phyloP scores from a whole-genome alignment of 768 basidiomycete genomes.

The Gymnopilus dilepis region DNA sequence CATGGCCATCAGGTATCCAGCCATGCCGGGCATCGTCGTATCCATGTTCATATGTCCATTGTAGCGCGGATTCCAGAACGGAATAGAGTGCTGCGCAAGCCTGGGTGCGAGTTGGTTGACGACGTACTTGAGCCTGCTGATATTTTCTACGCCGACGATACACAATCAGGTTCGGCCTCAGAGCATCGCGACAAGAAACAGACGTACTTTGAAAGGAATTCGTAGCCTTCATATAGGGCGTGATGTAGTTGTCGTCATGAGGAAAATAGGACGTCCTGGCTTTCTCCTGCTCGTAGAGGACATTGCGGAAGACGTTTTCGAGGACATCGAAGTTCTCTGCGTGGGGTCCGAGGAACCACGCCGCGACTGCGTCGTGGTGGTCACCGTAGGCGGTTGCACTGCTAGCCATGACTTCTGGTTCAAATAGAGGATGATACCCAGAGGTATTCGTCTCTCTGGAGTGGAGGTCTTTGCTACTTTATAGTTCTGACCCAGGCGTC shows the following conservation, averaged over 20 bases:
- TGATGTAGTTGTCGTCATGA: conserved; percentile 27
- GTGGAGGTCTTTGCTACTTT: too few species aligned
- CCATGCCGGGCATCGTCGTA: conserved; percentile 19
- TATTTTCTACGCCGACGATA: not conserved
- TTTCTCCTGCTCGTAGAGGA: conserved; percentile 28
- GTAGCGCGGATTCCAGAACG: conserved; percentile 25
- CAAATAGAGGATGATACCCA: too few species aligned
- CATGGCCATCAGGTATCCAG: conserved; percentile 23
- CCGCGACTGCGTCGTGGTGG: conserved; percentile 29
- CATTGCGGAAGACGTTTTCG: conserved; percentile 28
- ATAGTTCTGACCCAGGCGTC: too few species aligned
- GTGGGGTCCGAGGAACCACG: conserved; percentile 46
- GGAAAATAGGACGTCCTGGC: conserved; percentile 33
- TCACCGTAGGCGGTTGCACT: not conserved
- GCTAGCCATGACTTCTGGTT: not conserved
- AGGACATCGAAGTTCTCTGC: conserved; percentile 41
- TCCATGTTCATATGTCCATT: conserved; percentile 23
- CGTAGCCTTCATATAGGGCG: not conserved
- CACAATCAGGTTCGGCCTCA: too few species aligned
- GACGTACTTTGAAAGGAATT: not conserved
- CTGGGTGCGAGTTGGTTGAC: not conserved
- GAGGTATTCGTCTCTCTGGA: not conserved
- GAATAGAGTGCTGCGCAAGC: conserved; percentile 10
- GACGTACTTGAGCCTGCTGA: not conserved
- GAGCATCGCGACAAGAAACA: not conserved